Evolutionary conservation across 176 grass and related monocot genomes (phyloP).

Genomic region (Eremochloa ophiuroides): DNA sequence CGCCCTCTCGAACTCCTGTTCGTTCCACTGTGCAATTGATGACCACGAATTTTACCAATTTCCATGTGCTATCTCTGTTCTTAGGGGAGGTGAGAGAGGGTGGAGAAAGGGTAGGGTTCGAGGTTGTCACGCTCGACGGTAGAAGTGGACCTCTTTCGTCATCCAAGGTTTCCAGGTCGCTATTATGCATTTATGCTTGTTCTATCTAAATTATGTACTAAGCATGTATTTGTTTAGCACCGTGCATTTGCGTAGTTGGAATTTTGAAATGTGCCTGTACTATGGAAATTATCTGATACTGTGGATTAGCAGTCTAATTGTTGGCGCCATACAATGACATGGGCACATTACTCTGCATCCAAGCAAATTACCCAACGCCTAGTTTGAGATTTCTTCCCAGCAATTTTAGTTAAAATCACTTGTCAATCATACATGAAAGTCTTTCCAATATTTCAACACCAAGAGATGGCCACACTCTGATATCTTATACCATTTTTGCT

Average conservation of each 20-base stretch:
- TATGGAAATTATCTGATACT: neutral
- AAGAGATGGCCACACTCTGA: neutral
- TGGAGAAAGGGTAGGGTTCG: slow-evolving; percentile 72
- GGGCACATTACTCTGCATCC: neutral
- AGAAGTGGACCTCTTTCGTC: slow-evolving; percentile 60
- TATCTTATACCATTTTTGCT: neutral
- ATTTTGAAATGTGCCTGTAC: neutral
- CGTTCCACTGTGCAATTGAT: neutral
- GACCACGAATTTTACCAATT: slow-evolving; percentile 18
- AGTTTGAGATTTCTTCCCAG: neutral
- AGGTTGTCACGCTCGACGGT: slow-evolving; percentile 77
- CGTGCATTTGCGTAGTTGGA: neutral
- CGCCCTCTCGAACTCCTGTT: neutral
- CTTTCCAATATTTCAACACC: neutral
- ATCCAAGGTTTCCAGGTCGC: slow-evolving; percentile 59
- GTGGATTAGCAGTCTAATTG: neutral
- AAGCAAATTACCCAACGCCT: neutral
- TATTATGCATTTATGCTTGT: neutral
- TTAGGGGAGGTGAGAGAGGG: slow-evolving; percentile 75
- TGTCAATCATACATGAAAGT: neutral
- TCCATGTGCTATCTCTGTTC: neutral
- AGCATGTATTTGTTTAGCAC: neutral
- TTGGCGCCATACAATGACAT: neutral
- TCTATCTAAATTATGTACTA: slow-evolving; percentile 9
- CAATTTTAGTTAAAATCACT: neutral